Percentiles rank a stretch among this genome's conserved stretches.
These are phyloP conservation scores for Vitellaria paradoxa DNA, from an alignment of 179 eudicot genomes.

Conservation along the genomic window DNA sequence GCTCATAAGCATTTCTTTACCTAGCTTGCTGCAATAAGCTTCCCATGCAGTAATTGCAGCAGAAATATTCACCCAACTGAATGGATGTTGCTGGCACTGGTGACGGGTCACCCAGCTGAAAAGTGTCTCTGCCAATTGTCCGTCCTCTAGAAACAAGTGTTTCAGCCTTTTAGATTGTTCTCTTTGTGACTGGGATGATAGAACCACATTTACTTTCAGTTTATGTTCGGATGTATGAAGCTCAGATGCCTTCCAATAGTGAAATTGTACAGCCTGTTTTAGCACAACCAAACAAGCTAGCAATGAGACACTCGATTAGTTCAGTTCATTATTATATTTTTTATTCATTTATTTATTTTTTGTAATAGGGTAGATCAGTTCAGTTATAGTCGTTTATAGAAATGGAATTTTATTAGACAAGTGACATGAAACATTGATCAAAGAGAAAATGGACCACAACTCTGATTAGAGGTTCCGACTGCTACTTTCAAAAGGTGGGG, in stretches of 20 bases:
- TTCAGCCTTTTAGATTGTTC: slow-evolving; percentile 32
- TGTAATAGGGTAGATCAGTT: too few relatives aligned
- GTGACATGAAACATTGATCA: not conserved
- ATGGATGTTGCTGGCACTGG: slow-evolving; percentile 17
- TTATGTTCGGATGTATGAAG: slow-evolving; percentile 22
- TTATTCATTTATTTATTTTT: too few relatives aligned
- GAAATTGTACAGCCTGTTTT: slow-evolving; percentile 74
- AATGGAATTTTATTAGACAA: not conserved
- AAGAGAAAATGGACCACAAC: too few relatives aligned
- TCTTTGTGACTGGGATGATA: slow-evolving; percentile 39
- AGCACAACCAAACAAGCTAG: not conserved
- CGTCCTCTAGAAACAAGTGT: slow-evolving; percentile 31
- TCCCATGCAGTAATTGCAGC: slow-evolving; percentile 54
- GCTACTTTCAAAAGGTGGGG: not conserved
- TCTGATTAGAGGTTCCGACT: not conserved
- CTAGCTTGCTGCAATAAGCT: slow-evolving; percentile 46
- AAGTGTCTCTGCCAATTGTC: slow-evolving; percentile 33
- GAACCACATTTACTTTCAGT: slow-evolving; percentile 19
- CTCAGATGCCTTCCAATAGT: slow-evolving; percentile 48
- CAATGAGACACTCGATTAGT: not conserved
- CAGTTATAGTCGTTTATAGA: not conserved
- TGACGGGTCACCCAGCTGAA: slow-evolving; percentile 11
- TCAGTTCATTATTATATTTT: too few relatives aligned
- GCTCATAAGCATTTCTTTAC: slow-evolving; percentile 38
- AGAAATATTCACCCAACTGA: slow-evolving; percentile 46